Percentiles rank a stretch among this genome's conserved stretches.
These are phyloP conservation scores for Marasmius tenuissimus DNA, from an alignment of 1,284 basidiomycete species.

Conservation along the genomic window DNA sequence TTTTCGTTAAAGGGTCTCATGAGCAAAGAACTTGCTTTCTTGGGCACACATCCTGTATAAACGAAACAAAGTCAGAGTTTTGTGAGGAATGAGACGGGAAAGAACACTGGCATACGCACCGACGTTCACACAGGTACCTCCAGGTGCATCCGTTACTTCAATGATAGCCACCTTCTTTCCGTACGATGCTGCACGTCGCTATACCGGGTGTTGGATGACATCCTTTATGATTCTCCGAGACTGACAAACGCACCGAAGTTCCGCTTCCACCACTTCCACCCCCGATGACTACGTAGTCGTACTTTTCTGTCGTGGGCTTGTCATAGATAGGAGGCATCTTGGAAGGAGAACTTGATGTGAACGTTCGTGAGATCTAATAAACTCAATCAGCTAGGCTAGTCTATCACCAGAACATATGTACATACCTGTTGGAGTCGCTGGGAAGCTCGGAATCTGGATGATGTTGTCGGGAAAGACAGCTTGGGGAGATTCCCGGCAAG, in stretches of 20 bases:
- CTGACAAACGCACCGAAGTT: conserved; percentile 54
- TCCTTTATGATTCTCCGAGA: not conserved
- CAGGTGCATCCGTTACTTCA: conserved; percentile 76
- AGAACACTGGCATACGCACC: conserved; percentile 48
- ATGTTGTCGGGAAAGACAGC: no score
- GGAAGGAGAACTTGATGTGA: conserved; percentile 35
- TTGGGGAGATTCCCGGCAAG: no score
- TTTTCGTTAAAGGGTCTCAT: no score
- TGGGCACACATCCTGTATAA: conserved; percentile 78
- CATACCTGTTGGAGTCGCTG: conserved; percentile 19
- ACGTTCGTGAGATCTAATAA: conserved; percentile 49
- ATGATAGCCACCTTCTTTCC: conserved; percentile 93
- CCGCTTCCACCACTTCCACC: conserved; percentile 85
- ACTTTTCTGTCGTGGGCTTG: conserved; percentile 62
- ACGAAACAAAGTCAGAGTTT: conserved; percentile 11
- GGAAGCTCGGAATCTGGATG: not conserved
- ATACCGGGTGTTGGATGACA: conserved; percentile 4
- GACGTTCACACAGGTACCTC: conserved; percentile 97
- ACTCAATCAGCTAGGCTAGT: not conserved
- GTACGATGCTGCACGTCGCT: conserved; percentile 90
- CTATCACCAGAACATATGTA: not conserved
- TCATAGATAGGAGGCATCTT: conserved; percentile 68
- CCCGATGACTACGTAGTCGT: conserved; percentile 82
- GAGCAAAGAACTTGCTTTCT: conserved; percentile 57
- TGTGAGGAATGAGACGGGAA: not conserved